Evolutionary conservation across 169 alveolate genomes (phyloP), one percentile per base, ranked within the genome.

Genomic region (Ichthyophthirius multifiliis): DNA sequence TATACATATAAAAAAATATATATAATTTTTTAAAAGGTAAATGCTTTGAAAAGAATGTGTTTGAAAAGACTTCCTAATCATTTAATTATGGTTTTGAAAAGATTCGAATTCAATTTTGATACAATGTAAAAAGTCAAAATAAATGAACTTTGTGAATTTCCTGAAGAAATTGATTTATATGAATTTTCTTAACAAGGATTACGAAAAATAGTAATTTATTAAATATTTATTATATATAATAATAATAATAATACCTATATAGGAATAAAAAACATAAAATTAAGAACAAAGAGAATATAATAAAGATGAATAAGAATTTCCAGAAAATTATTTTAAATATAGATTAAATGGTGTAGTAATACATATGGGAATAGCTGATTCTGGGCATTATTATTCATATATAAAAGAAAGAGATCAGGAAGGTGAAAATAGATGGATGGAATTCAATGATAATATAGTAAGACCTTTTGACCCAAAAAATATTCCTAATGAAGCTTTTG

Each of bases 351-450:
- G 98, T 15, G 85, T 93, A 5, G 92, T 93, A 35, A 89, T 95
- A 13, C 98, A 95, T 75, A 87, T 86, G 35, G 98, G 98, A 1
- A 90, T 89, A 10, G 95, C 96, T 23, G 96, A 95, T 63, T 82
- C 85, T 37, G 98, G 98, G 0, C 98, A 95, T 80, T 95, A 95
- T 84, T 90, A 87, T 83, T 89, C 93, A 43, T 86, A 85, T 34
- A 95, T 93, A 18, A 83, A 89, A 47, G 95, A 90, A 71, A 65
- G 86, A 35, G 85, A 87, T 43, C 74, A 83, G 44, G 79, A 77
- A 10, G 75, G 88, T 41, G 76, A 76, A 34, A 16, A 55, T 20
- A 23, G 73, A n/a, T 95, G 98, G 96, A 83, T 73, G 74, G 97
- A 95, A 83, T 95, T 93, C 74, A 95, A 95, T 85, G 98, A 95